A percentile compares a stretch with the other conserved stretches of the same genome.
These are phyloP conservation scores for Sugiyamaella boreocaroliniensis DNA, from an alignment of 805 yeast genomes.

Conservation along the genomic window DNA sequence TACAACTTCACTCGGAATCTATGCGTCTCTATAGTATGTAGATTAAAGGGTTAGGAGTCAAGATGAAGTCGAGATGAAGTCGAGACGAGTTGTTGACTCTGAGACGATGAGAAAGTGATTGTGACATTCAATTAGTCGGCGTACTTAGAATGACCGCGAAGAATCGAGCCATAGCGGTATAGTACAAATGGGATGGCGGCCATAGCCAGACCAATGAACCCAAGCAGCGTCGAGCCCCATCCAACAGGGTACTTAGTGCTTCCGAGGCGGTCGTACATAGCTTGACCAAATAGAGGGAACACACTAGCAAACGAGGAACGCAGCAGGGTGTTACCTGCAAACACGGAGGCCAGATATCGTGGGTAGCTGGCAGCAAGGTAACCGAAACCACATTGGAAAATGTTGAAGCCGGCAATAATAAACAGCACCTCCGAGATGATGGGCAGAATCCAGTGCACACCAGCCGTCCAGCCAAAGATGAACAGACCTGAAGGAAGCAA, in stretches of 20 bases:
- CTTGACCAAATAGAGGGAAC: conserved; percentile 58
- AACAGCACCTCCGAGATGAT: conserved; percentile 38
- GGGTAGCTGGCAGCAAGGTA: conserved; percentile 44
- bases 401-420: conserved; percentile 35
- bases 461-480: conserved; percentile 50
- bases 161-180: conserved; percentile 26
- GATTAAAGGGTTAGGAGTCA: too few relatives aligned
- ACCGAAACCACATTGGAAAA: conserved; percentile 46
- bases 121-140: conserved; percentile 26
- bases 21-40: too few relatives aligned
- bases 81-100: too few relatives aligned
- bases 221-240: conserved; percentile 51
- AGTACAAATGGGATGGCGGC: conserved; percentile 43
- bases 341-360: conserved; percentile 49
- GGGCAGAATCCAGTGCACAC: conserved; percentile 47
- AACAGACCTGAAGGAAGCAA: conserved; percentile 41
- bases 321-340: conserved; percentile 49
- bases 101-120: too few relatives aligned
- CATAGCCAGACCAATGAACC: conserved; percentile 40
- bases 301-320: conserved; percentile 50
- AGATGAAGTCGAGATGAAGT: too few relatives aligned
- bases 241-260: conserved; percentile 46
- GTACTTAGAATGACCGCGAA: conserved; percentile 32
- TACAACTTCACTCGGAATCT: too few relatives aligned
- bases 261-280: conserved; percentile 43